These are phyloP conservation scores for Zymoseptoria tritici DNA, from an alignment of 2,329 filamentous ascomycete genomes.

Conservation along the genomic window DNA sequence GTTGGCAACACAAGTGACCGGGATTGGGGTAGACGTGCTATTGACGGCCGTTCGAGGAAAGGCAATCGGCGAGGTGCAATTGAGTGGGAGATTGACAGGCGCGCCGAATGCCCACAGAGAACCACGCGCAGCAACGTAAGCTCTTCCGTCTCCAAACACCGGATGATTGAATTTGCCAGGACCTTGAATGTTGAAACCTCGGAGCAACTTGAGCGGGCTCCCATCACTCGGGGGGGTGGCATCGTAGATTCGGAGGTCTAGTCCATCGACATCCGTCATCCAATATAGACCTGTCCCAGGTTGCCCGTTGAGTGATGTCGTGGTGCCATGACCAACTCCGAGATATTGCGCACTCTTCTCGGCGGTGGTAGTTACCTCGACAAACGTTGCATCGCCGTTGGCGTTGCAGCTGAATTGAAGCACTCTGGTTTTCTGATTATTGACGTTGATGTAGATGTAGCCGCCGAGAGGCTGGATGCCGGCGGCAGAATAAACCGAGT, in stretches of 20 bases:
- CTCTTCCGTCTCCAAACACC: conserved; percentile 2
- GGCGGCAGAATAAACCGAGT: conserved; percentile 4
- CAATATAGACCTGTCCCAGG: conserved; percentile 1
- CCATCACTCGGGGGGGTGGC: conserved; percentile 3
- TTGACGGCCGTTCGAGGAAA: conserved; percentile 3
- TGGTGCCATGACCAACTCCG: conserved; percentile 4
- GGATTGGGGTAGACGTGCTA: conserved; percentile 2
- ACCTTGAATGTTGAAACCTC: conserved; percentile 3
- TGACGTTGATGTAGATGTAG: conserved; percentile 6
- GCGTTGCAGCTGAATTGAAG: conserved; percentile 7
- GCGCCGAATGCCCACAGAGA: conserved; percentile 4
- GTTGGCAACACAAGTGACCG: conserved; percentile 3
- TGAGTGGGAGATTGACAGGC: conserved; percentile 4
- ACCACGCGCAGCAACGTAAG: conserved; percentile 4
- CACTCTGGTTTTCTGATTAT: conserved; percentile 1
- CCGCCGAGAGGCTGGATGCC: conserved; percentile 1
- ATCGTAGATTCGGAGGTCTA: conserved; percentile 6
- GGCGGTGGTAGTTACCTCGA: not conserved
- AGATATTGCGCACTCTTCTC: conserved; percentile 6
- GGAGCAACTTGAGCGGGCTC: not conserved
- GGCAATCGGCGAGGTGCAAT: conserved; percentile 3
- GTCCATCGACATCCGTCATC: conserved; percentile 5
- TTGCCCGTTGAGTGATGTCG: conserved; percentile 4
- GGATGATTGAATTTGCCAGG: conserved; percentile 4
- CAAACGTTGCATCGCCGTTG: conserved; percentile 1